A percentile compares a stretch with the other conserved stretches of the same genome.
These are phyloP conservation scores for Neoboletus brunneissimus DNA, from an alignment of 768 basidiomycete species.

Conservation along the genomic window DNA sequence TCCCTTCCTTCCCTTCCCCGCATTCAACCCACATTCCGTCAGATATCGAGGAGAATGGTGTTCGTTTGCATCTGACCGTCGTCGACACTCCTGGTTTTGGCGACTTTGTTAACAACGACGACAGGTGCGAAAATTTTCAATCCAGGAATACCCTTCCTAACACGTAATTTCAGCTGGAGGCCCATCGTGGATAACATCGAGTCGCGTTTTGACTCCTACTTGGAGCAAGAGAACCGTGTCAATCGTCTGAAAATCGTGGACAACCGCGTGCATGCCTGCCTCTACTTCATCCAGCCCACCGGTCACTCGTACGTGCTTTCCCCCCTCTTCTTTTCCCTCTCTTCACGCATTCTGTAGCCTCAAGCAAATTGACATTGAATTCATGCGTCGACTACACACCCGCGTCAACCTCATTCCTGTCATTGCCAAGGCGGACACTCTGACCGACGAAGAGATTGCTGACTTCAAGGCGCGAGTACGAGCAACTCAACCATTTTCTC, in stretches of 20 bases:
- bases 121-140: conserved; percentile 58
- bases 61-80: conserved; percentile 94
- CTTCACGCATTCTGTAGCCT: conserved; percentile 49
- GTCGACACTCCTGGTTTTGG: conserved; percentile 99
- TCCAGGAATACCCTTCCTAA: conserved; percentile 13
- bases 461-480: conserved; percentile 91
- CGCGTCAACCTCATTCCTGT: conserved; percentile 98
- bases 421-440: conserved; percentile 96
- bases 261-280: conserved; percentile 96
- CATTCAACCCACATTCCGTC: conserved; percentile 27
- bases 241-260: conserved; percentile 92
- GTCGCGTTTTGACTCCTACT: conserved; percentile 93
- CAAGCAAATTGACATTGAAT: conserved; percentile 98
- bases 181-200: conserved; percentile 99
- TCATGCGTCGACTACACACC: conserved; percentile 96
- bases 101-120: conserved; percentile 99
- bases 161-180: conserved; percentile 71
- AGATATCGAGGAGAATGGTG: conserved; percentile 99
- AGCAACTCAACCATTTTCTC: background rate
- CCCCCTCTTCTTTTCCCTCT: too few relatives aligned
- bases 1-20: background rate
- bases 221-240: conserved; percentile 98
- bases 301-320: conserved; percentile 80
- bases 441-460: conserved; percentile 93
- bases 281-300: conserved; percentile 99